Evolutionary conservation across 495 filamentous ascomycete genomes (phyloP).

Genomic region (Penicillium fimorum): DNA sequence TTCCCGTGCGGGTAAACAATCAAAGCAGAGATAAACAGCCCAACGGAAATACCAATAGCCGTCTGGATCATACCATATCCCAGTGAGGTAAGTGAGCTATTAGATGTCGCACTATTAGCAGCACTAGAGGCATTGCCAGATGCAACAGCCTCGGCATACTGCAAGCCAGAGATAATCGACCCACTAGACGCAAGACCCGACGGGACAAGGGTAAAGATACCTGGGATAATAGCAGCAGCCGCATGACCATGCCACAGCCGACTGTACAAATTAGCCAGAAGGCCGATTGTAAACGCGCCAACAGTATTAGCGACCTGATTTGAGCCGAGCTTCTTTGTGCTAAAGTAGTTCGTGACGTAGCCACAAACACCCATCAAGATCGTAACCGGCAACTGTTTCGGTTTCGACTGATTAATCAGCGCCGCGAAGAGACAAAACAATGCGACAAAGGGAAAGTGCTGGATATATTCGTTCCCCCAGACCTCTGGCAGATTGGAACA

Average conservation of each 20-base stretch:
- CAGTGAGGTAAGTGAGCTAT: conserved; percentile 24
- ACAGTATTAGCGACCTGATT: conserved; percentile 81
- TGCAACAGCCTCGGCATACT: conserved; percentile 67
- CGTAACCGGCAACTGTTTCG: conserved; percentile 80
- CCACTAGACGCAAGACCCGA: conserved; percentile 79
- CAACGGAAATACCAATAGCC: conserved; percentile 84
- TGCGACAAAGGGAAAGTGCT: conserved; percentile 60
- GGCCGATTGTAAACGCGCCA: conserved; percentile 78
- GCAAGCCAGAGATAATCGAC: conserved; percentile 73
- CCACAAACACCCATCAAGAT: conserved; percentile 72
- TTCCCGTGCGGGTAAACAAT: conserved; percentile 83
- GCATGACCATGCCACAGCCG: conserved; percentile 76
- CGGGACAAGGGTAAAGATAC: conserved; percentile 92
- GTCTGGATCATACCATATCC: conserved; percentile 81
- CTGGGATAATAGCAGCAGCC: conserved; percentile 80
- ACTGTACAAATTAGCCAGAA: conserved; percentile 81
- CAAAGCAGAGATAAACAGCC: conserved; percentile 75
- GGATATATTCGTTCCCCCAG: conserved; percentile 35
- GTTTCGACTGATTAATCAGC: conserved; percentile 82
- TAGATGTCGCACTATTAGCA: conserved; percentile 10
- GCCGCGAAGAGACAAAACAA: conserved; percentile 75
- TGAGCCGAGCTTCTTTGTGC: conserved; percentile 59
- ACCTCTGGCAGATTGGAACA: conserved; percentile 50
- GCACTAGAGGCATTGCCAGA: conserved; percentile 4
- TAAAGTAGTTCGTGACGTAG: conserved; percentile 78